phyloP scores from a whole-genome alignment of 2,329 filamentous ascomycete genomes.

The Phaeosphaeriaceae sp. region DNA sequence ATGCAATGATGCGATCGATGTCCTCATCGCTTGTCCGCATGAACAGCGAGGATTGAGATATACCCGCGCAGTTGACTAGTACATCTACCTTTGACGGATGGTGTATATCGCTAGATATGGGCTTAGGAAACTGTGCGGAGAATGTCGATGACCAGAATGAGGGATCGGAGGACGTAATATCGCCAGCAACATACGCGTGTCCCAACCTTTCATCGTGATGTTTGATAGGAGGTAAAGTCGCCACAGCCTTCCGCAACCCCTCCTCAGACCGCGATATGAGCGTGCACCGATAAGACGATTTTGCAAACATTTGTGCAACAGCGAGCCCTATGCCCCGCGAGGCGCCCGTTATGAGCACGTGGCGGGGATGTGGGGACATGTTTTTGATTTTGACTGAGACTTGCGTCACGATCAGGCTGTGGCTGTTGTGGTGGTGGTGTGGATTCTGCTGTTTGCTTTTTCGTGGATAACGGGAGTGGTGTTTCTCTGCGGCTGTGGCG shows the following conservation, averaged over 20 bases:
- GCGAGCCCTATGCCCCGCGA: constrained; percentile 48
- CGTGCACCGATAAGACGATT: constrained; percentile 36
- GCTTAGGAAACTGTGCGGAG: not conserved
- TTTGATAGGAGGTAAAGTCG: no score
- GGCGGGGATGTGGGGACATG: constrained; percentile 16
- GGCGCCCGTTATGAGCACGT: constrained; percentile 48
- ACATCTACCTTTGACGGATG: constrained; percentile 47
- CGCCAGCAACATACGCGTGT: constrained; percentile 36
- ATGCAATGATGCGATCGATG: constrained; percentile 67
- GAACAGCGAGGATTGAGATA: constrained; percentile 72
- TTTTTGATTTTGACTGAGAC: not conserved
- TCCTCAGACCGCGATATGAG: constrained; percentile 39
- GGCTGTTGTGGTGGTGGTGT: not conserved
- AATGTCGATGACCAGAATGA: constrained; percentile 32
- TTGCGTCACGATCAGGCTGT: not conserved
- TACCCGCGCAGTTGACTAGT: constrained; percentile 81
- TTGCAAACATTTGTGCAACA: constrained; percentile 44
- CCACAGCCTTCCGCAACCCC: constrained; percentile 30
- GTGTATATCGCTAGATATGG: not conserved
- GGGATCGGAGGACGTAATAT: constrained; percentile 16
- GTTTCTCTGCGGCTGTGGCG: no score
- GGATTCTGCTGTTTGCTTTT: no score
- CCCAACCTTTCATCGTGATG: no score
- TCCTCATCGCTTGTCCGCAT: constrained; percentile 58
- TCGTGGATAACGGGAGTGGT: no score